A percentile compares a stretch with the other conserved stretches of the same genome.
Conservation (phyloP, 441 rosid species). For the Flueggea neowawraea region DNA sequence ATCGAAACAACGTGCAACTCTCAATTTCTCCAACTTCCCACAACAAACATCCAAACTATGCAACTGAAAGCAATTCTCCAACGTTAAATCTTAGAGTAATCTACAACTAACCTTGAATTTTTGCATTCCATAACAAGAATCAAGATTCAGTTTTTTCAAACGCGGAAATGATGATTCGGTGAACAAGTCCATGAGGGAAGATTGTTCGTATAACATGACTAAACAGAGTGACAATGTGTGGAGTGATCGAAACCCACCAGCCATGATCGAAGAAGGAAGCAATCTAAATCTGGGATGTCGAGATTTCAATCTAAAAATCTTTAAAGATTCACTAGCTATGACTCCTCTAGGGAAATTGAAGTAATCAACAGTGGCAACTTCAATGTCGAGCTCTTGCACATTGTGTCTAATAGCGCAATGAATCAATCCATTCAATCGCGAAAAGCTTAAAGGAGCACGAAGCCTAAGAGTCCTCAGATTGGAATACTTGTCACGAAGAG, state of each 20-base stretch:
- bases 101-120: constrained; percentile 51
- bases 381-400: constrained; percentile 66
- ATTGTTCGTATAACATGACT: constrained; percentile 39
- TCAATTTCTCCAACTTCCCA: constrained; percentile 36
- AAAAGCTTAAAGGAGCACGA: constrained; percentile 47
- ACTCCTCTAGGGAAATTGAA: constrained; percentile 81
- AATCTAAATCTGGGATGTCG: constrained; percentile 62
- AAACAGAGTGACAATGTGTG: constrained; percentile 52
- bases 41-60: constrained; percentile 51
- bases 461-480: constrained; percentile 61
- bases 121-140: constrained; percentile 50
- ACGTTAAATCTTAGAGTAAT: constrained; percentile 42
- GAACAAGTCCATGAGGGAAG: constrained; percentile 54
- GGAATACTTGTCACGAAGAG: constrained; percentile 43
- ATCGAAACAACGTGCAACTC: constrained; percentile 53
- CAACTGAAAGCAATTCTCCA: constrained; percentile 53
- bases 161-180: constrained; percentile 61
- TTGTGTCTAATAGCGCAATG: constrained; percentile 63
- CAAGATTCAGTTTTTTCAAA: constrained; percentile 47
- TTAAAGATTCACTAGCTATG: constrained; percentile 44
- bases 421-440: constrained; percentile 59
- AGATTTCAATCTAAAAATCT: constrained; percentile 52
- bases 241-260: constrained; percentile 57
- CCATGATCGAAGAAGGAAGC: constrained; percentile 49
- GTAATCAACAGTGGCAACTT: constrained; percentile 71